Conservation (phyloP, 2,329 filamentous ascomycete species). For the Alternaria triticina region DNA sequence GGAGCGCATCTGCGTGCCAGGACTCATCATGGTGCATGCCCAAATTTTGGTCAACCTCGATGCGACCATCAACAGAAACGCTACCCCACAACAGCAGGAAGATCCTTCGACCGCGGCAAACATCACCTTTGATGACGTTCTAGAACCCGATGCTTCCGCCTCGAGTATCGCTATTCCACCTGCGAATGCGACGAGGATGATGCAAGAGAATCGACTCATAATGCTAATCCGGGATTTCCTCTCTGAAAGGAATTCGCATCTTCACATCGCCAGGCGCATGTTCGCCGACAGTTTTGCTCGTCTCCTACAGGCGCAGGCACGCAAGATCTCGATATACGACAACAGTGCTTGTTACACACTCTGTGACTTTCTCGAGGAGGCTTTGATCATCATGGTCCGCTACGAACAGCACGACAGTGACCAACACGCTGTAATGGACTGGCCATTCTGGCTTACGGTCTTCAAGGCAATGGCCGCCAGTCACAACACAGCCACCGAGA, state of each 20-base stretch:
- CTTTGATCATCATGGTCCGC: constrained; percentile 69
- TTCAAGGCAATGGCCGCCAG: constrained; percentile 80
- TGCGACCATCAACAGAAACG: constrained; percentile 79
- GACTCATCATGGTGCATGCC: constrained; percentile 79
- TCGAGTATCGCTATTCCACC: constrained; percentile 68
- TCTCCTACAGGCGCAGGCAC: constrained; percentile 75
- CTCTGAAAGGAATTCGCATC: constrained; percentile 63
- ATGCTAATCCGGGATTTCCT: constrained; percentile 83
- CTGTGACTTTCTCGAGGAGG: constrained; percentile 90
- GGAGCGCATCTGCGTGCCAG: constrained; percentile 73
- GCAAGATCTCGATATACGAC: constrained; percentile 79
- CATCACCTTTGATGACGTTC: constrained; percentile 71
- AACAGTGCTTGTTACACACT: constrained; percentile 85
- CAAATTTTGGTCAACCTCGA: constrained; percentile 82
- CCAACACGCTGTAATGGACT: constrained; percentile 66
- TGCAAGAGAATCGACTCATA: constrained; percentile 88
- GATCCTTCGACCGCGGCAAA: constrained; percentile 50
- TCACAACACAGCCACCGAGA: constrained; percentile 88
- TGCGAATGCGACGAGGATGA: constrained; percentile 75
- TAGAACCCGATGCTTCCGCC: constrained; percentile 70
- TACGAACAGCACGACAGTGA: constrained; percentile 59
- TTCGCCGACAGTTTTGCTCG: constrained; percentile 78
- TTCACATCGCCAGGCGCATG: constrained; percentile 65
- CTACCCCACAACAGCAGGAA: constrained; percentile 48
- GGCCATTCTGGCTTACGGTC: constrained; percentile 84